phyloP scores from a whole-genome alignment of 2,329 filamentous ascomycete species.

The Talaromyces sp. region DNA sequence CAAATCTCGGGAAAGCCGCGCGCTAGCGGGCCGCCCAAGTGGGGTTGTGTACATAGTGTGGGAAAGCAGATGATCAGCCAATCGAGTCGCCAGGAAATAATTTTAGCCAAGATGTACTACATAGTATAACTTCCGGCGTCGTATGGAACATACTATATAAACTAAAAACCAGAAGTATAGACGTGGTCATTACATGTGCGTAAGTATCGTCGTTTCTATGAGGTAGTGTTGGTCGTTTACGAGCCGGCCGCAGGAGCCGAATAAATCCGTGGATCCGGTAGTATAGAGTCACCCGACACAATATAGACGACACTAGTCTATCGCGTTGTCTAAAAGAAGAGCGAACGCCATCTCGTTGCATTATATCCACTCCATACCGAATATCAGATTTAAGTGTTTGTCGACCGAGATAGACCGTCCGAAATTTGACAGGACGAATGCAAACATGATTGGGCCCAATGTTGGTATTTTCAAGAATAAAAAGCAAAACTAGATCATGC shows the following conservation, averaged over 20 bases:
- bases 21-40: slow-evolving; percentile 12
- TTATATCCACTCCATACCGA: neutral
- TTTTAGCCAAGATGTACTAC: neutral
- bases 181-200: neutral
- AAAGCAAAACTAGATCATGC: neutral
- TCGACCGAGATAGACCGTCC: neutral
- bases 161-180: neutral
- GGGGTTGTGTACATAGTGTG: neutral
- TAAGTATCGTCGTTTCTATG: neutral
- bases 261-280: neutral
- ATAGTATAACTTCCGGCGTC: neutral
- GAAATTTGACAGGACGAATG: neutral
- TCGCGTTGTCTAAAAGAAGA: neutral
- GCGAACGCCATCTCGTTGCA: neutral
- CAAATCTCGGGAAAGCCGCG: slow-evolving; percentile 18
- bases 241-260: neutral
- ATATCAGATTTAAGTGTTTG: neutral
- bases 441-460: neutral
- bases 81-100: neutral
- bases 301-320: neutral
- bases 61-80: neutral
- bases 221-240: neutral
- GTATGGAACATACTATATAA: neutral
- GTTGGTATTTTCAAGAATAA: neutral
- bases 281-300: neutral